Base-by-base conservation (phyloP, 495 filamentous ascomycete genomes). In the Penicillium ucsense region DNA sequence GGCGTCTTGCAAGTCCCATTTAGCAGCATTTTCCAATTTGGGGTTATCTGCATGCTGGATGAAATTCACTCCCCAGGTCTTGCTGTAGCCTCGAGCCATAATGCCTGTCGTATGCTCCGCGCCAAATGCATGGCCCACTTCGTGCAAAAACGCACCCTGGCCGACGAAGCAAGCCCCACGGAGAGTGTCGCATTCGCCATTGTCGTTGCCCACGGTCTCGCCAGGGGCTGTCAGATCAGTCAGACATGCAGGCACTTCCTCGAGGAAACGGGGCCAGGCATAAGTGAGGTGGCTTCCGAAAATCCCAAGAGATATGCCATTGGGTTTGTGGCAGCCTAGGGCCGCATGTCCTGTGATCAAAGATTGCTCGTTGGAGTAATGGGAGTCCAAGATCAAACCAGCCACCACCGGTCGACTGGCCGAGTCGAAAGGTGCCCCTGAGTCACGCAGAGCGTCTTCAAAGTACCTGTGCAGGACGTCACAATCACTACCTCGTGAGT, bases 271-370 rank as follows among this genome's bases (percentile, higher is more conserved):
- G 8, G 73, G 71, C 62, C 71, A 73, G 5, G 72, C 64, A 47
- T 72, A 74, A 10, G 70, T 62, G 10, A 67, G 53, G 49, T 70
- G 68, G 46, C 70, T 73, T 5, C 73, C 73, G 44, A 70, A 74
- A 6, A 77, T 63, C 8, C 71, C 73, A 11, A 75, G 48, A 5
- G 67, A 73, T 11, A 73, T 53, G 12, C 67, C 69, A 6, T 56
- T 30, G 27, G 66, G 54, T 33, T 71, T 55, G 46, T 69, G 64
- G 49, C 59, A 59, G 33, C 68, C 72, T 31, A 75, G 46, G 7
- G 73, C 70, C 2, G 73, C 73, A 47, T 71, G 69, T 43, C 52
- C 63, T 28, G 63, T 46, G 37, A 74, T 67, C 35, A 68, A 52
- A 3, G 66, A 53, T 28, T 64, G 48, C 34, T 55, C 53, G 4